Evolutionary conservation across 139 green algal species (phyloP).

Genomic region (Chlorella sp.): DNA sequence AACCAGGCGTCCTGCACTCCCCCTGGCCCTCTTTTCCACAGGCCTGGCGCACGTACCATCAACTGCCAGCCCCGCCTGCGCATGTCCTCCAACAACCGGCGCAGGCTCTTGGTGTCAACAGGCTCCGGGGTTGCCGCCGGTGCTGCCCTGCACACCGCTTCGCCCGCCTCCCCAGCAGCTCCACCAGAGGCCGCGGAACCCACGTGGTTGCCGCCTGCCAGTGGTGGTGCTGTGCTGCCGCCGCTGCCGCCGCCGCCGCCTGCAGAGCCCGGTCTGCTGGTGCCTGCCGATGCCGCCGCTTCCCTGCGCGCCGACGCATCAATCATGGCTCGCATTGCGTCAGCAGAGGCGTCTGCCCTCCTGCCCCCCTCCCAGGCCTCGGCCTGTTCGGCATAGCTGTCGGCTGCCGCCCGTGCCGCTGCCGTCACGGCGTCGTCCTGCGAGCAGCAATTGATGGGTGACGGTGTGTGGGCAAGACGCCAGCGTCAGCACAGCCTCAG

Average conservation of each 20-base stretch:
- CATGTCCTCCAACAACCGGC: slow-evolving; percentile 32
- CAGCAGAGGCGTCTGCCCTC: not conserved
- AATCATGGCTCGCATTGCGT: slow-evolving; percentile 3
- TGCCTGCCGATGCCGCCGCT: not conserved
- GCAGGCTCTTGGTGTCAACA: slow-evolving; percentile 30
- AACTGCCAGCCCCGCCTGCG: slow-evolving; percentile 4
- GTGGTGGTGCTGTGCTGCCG: no score
- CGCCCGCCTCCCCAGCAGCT: not conserved
- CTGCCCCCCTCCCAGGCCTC: not conserved
- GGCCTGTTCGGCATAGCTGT: not conserved
- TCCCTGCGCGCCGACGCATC: not conserved
- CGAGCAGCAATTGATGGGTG: not conserved
- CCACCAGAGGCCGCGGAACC: not conserved
- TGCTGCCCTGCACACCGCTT: no score
- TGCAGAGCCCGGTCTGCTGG: not conserved
- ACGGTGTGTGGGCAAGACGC: not conserved
- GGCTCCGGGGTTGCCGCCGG: not conserved
- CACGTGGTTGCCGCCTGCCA: not conserved
- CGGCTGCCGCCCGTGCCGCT: not conserved
- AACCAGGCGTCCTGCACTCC: not conserved
- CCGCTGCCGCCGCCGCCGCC: not conserved
- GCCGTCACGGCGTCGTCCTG: slow-evolving; percentile 3
- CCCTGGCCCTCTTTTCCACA: not conserved
- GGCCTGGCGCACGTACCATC: not conserved
- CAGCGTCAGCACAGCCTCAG: no score